Base-by-base conservation (phyloP, 2,329 filamentous ascomycete species). In the Endocalyx cinctus region DNA sequence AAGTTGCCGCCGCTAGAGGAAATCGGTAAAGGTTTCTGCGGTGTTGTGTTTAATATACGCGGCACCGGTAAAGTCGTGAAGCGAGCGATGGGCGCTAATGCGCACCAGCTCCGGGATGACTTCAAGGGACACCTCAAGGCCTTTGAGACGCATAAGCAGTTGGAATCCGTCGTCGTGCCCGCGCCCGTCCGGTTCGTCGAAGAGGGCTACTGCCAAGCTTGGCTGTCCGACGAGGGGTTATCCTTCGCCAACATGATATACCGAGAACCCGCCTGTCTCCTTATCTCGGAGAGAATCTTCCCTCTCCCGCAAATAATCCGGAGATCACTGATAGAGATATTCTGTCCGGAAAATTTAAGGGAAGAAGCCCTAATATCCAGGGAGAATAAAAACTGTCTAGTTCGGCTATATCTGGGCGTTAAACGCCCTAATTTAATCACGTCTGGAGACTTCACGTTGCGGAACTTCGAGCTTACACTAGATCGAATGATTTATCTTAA, bases 401-500 rank as follows among this genome's bases (percentile, higher is more conserved):
- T 30, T 17, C 11, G 28, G 6, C 17, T 30, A 8, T 30, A 30
- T 13, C 17, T 30, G 10, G 28, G 28, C 8, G 11, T 17, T 10
- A 13, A 17, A 18, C 28, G 13, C 8, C n/a, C 28, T 10, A 30
- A 17, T 10, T 13, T 30, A 8, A 17, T 13, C 17, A 18, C 17
- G 19, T 10, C 28, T 6, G 17, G 11, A 13, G 11, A 8, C 12
- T 30, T 30, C 17, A 15, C 28, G 6, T 17, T 30, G 10, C 11
- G 28, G 8, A 30, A 30, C 17, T 30, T 30, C 28, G 28, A 30
- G 28, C 28, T 30, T 10, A 30, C 28, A 18, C 28, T 30, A 10
- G 28, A 30, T 17, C 28, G 28, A 15, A 30, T 30, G 13, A 18
- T 17, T 17, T 8, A 15, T 10, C 13, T 30, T 10, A 17, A 17